Conservation (phyloP, 75 land plant species). For the Pinus albicaulis region DNA sequence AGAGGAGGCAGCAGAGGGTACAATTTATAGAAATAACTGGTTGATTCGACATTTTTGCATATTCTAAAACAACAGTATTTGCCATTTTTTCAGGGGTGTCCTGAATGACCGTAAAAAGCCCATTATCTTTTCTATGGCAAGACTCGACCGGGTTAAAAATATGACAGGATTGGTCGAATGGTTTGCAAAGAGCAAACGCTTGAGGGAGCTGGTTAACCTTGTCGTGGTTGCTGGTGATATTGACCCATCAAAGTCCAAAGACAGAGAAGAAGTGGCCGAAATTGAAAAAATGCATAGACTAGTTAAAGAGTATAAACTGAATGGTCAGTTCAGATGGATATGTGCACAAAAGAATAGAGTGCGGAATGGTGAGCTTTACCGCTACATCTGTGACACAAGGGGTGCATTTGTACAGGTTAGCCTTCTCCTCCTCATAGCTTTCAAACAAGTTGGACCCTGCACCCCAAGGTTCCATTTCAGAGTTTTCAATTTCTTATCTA, state of each 20-base stretch:
- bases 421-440: not conserved
- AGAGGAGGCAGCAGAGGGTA: too few relatives aligned
- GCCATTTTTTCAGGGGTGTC: conserved; percentile 29
- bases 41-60: too few relatives aligned
- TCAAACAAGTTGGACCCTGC: too few relatives aligned
- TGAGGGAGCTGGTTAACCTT: conserved; percentile 56
- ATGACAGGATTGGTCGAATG: conserved; percentile 63
- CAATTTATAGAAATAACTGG: too few relatives aligned
- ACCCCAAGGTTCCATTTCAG: too few relatives aligned
- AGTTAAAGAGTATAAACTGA: conserved; percentile 43
- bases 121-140: conserved; percentile 74
- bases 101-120: conserved; percentile 54
- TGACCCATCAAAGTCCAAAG: conserved; percentile 38
- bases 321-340: conserved; percentile 63
- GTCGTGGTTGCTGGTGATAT: conserved; percentile 69
- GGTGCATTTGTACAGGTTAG: conserved; percentile 65
- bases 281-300: conserved; percentile 63
- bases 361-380: conserved; percentile 62
- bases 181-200: conserved; percentile 43
- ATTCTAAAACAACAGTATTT: too few relatives aligned
- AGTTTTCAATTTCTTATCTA: too few relatives aligned
- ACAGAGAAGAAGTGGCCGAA: conserved; percentile 62
- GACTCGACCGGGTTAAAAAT: conserved; percentile 68
- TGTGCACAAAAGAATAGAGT: conserved; percentile 49
- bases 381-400: conserved; percentile 57